These are phyloP conservation scores for Phascolomyces articulosus DNA, from an alignment of 371 early-diverging fungal species.

Conservation along the genomic window DNA sequence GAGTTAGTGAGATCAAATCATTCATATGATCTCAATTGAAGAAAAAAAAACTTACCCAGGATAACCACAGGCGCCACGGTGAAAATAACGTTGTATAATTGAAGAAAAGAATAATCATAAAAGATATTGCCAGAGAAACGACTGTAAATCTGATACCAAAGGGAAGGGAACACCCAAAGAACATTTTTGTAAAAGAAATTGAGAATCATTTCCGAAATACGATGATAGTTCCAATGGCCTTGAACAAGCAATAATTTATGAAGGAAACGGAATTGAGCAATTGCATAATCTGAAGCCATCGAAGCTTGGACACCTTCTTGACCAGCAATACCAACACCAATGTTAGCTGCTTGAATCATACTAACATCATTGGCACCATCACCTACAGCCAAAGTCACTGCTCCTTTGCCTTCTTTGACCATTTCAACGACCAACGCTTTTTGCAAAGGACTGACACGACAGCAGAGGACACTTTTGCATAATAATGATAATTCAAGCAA, in stretches of 20 bases:
- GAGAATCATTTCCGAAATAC: constrained; percentile 78
- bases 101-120: constrained; percentile 86
- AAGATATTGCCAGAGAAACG: constrained; percentile 83
- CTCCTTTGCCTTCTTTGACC: constrained; percentile 78
- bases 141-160: constrained; percentile 88
- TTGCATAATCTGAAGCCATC: constrained; percentile 89
- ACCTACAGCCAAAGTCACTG: constrained; percentile 91
- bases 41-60: constrained; percentile 21
- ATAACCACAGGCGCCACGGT: constrained; percentile 73
- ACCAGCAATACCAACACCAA: constrained; percentile 94
- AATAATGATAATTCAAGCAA: constrained; percentile 79
- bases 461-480: constrained; percentile 92
- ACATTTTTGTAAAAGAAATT: constrained; percentile 84
- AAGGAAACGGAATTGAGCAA: constrained; percentile 83
- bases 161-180: constrained; percentile 77
- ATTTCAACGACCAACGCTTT: constrained; percentile 96
- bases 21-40: constrained; percentile 11
- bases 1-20: no score
- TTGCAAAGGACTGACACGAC: constrained; percentile 95
- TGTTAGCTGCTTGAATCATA: constrained; percentile 92
- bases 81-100: constrained; percentile 81
- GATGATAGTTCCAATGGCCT: constrained; percentile 84
- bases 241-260: constrained; percentile 78
- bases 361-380: constrained; percentile 95
- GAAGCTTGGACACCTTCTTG: constrained; percentile 93